These are phyloP conservation scores for Populus tremula DNA, from an alignment of 345 rosid genomes.

Conservation along the genomic window DNA sequence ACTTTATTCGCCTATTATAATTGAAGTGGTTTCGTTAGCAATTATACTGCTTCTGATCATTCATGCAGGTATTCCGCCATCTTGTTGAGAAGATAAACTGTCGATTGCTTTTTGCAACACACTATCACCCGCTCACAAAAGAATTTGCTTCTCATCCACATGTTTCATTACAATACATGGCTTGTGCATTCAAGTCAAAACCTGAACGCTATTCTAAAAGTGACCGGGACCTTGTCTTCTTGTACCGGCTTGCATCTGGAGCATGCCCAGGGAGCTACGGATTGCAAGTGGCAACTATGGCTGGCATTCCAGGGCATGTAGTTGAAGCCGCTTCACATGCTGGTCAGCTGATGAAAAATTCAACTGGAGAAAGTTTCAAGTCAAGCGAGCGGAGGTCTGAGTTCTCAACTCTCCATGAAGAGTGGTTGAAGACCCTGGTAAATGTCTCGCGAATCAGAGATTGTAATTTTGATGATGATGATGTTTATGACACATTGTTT, in stretches of 20 bases:
- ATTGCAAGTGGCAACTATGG: constrained; percentile 83
- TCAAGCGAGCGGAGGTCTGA: constrained; percentile 75
- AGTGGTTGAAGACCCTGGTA: constrained; percentile 64
- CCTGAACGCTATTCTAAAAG: constrained; percentile 25
- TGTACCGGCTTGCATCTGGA: constrained; percentile 70
- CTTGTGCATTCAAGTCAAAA: constrained; percentile 56
- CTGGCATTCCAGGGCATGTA: constrained; percentile 76
- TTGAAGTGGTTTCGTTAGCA: constrained; percentile 6
- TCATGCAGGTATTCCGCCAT: constrained; percentile 75
- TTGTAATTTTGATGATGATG: constrained; percentile 28
- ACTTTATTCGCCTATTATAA: not conserved
- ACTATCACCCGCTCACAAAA: constrained; percentile 89
- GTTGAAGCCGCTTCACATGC: constrained; percentile 66
- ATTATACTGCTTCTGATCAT: not conserved
- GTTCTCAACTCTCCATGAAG: constrained; percentile 91
- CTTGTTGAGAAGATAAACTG: constrained; percentile 87
- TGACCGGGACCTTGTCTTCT: constrained; percentile 62
- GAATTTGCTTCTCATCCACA: constrained; percentile 88
- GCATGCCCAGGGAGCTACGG: constrained; percentile 95
- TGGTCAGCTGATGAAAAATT: constrained; percentile 56
- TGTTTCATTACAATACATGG: constrained; percentile 84
- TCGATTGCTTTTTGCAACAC: constrained; percentile 85
- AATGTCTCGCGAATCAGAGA: constrained; percentile 30
- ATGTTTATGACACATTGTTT: constrained; percentile 58
- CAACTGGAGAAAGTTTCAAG: constrained; percentile 62